Base-by-base conservation (phyloP, 495 filamentous ascomycete species). In the Neurospora sp. region DNA sequence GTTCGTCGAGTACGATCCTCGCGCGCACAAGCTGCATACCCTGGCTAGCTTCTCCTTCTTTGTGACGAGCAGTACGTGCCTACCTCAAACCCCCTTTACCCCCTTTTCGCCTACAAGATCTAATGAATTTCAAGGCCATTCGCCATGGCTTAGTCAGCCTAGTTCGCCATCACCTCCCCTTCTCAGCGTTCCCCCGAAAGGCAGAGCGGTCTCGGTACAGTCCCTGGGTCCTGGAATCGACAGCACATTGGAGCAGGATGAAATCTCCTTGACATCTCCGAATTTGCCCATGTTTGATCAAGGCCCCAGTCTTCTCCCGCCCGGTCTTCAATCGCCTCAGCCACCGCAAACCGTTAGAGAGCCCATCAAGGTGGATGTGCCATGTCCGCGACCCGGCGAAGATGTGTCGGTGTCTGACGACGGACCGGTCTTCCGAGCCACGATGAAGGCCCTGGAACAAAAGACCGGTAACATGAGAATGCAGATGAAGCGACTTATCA, bases 1-100 rank as follows among this genome's bases (percentile, higher is more conserved):
- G 90, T 96, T 99, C 79, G 89, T 97, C 76, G 96, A 98, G 80
- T 99, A 99, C 81, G 94, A 99, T 77, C 92, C 95, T 79, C 89
- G 94, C 74, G 92, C 94, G 20, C 96, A 99, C 81, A 90, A 92
- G 59, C 81, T 99, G 70, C 89, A 94, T 73, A 94, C 94, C 11
- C 87, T 99, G 69, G 94, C 93, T 1, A 92, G 89, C 76, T 97
- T 99, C 82, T 94, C 92, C 16, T 98, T 98, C 79, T 98, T 93
- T 91, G 94, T 98, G 72, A 88, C 94, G 70, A 96, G 92, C 88
- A 85, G 80, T 89, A 78, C 20, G 27, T 35, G 23, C 18, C 42
- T 11, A 23, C 4, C 10, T 72, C 12, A 8, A 41, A 31, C n/a
- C 41, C 73, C 20, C 23, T n/a, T 5, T 69, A 14, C 23, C 11